Conservation (phyloP, 805 yeast genomes). For the Yarrowia keelungensis region DNA sequence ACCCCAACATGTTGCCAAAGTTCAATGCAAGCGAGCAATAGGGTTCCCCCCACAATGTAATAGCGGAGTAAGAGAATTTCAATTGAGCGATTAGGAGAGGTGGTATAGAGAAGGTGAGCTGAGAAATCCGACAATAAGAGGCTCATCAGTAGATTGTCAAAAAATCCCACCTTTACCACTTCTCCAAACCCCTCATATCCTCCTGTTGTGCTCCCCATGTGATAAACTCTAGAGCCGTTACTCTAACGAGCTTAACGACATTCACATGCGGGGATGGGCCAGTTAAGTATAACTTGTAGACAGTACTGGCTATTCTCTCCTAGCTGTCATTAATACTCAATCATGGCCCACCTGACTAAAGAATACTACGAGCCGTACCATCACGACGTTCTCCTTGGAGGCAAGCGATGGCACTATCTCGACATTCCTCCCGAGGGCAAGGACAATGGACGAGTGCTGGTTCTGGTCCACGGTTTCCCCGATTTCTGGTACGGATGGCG, state of each 20-base stretch:
- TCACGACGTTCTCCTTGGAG: constrained; percentile 12
- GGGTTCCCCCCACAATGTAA: constrained; percentile 14
- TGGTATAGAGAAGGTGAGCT: too few relatives aligned
- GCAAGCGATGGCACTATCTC: constrained; percentile 39
- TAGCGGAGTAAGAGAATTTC: background rate
- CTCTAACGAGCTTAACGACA: constrained; percentile 1
- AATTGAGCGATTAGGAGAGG: background rate
- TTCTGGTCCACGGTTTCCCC: constrained; percentile 38
- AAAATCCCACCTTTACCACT: background rate
- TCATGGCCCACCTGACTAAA: constrained; percentile 24
- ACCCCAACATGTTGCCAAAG: constrained; percentile 8
- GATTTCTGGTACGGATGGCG: constrained; percentile 40
- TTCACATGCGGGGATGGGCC: constrained; percentile 6
- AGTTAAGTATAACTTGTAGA: too few relatives aligned
- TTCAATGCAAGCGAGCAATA: background rate
- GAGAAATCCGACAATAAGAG: too few relatives aligned
- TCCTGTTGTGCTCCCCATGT: background rate
- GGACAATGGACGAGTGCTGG: constrained; percentile 34
- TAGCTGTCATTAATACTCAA: too few relatives aligned
- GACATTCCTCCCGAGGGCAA: constrained; percentile 39
- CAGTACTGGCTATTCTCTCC: too few relatives aligned
- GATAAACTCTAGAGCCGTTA: constrained; percentile 16
- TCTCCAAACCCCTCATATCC: background rate
- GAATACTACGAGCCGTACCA: constrained; percentile 39
- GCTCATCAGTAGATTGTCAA: background rate